phyloP scores from a whole-genome alignment of 345 rosid species.

The Ceriops zippeliana region DNA sequence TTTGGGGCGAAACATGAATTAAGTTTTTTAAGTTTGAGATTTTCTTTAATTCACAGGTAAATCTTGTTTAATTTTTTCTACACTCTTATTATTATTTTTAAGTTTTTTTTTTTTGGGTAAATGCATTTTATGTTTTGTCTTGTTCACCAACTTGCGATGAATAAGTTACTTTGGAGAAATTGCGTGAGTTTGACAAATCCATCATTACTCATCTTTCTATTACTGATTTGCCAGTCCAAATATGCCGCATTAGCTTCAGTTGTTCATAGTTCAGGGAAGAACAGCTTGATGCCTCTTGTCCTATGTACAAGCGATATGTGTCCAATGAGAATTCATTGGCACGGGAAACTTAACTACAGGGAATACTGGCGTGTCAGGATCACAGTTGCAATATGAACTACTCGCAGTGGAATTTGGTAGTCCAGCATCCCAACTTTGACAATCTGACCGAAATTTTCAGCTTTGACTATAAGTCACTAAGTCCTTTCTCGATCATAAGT shows the following conservation, averaged over 20 bases:
- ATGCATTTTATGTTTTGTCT: too few relatives aligned
- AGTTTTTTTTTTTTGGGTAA: too few relatives aligned
- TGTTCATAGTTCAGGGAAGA: conserved; percentile 43
- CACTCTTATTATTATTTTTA: too few relatives aligned
- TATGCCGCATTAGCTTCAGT: conserved; percentile 57
- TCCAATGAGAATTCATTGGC: conserved; percentile 92
- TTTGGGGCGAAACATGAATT: too few relatives aligned
- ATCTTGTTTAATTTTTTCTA: too few relatives aligned
- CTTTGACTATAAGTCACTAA: conserved; percentile 58
- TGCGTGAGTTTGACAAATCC: not conserved
- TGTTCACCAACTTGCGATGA: too few relatives aligned
- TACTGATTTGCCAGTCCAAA: conserved; percentile 45
- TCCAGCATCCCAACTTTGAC: conserved; percentile 82
- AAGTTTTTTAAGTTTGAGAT: too few relatives aligned
- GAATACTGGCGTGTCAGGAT: conserved; percentile 82
- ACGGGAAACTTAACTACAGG: conserved; percentile 71
- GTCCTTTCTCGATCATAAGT: conserved; percentile 61
- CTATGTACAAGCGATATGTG: conserved; percentile 93
- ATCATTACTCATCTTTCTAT: not conserved
- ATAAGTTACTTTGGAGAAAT: not conserved
- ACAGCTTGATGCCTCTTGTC: conserved; percentile 45
- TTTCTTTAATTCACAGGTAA: too few relatives aligned
- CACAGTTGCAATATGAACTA: conserved; percentile 70
- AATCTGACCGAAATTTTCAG: conserved; percentile 67
- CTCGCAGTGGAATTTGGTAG: conserved; percentile 74